Percentiles rank a stretch among this genome's conserved stretches.
Evolutionary conservation across 768 basidiomycete genomes (phyloP).

Genomic region (Candolleomyces eurysporus): DNA sequence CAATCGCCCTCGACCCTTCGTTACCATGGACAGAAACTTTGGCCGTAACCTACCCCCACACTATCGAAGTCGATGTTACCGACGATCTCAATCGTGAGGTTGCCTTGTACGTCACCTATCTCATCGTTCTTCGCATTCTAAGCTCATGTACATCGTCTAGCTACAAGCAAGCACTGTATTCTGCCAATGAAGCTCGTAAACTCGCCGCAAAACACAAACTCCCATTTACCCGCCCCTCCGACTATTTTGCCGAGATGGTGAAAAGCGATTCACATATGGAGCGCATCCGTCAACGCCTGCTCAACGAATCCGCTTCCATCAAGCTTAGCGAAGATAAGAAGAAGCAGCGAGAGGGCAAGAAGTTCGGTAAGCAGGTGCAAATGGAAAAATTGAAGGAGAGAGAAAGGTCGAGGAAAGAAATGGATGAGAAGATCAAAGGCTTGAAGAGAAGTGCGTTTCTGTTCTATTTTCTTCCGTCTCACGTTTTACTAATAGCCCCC

Average conservation of each 20-base stretch:
- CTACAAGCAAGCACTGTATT: constrained; percentile 92
- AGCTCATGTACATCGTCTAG: constrained; percentile 37
- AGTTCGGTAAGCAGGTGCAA: constrained; percentile 98
- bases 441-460: constrained; percentile 77
- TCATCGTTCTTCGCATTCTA: not conserved
- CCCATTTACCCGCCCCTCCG: constrained; percentile 86
- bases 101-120: constrained; percentile 70
- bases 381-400: constrained; percentile 91
- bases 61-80: constrained; percentile 72
- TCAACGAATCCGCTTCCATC: constrained; percentile 86
- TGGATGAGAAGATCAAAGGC: constrained; percentile 81
- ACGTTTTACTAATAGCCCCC: not conserved
- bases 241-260: constrained; percentile 99
- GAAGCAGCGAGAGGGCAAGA: constrained; percentile 92
- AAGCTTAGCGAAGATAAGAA: constrained; percentile 91
- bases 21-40: constrained; percentile 87
- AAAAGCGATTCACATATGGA: constrained; percentile 98
- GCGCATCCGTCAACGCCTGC: constrained; percentile 82
- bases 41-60: constrained; percentile 65
- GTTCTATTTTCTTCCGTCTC: not conserved
- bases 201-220: constrained; percentile 79
- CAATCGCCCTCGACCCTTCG: constrained; percentile 70
- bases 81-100: constrained; percentile 95
- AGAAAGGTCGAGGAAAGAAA: constrained; percentile 85
- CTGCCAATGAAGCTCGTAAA: constrained; percentile 69